Evolutionary conservation across 2,329 filamentous ascomycete species (phyloP), one percentile per base, ranked within the genome.

Genomic region (Polytolypa hystricis): DNA sequence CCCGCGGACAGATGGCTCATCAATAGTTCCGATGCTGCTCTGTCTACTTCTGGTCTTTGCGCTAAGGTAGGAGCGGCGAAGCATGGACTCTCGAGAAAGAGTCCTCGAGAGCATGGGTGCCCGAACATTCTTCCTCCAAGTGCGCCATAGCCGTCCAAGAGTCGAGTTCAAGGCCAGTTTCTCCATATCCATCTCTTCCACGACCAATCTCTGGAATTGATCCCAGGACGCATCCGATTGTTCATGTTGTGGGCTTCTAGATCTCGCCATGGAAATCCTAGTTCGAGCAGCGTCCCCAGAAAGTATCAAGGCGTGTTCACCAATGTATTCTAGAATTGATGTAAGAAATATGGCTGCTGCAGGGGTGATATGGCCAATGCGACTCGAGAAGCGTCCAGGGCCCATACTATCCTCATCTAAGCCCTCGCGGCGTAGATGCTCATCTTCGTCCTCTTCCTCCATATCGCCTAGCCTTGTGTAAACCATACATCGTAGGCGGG

Each of bases 401-500:
- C 30, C 65, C 16, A 62, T 64, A 35, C 69, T 68, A 32, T 70
- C 65, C 25, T 77, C 73, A 28, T 66, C 63, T 57, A 89, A 68
- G 27, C 83, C 74, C 39, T 91, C 85, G 50, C 85, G 77, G 45
- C 86, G 78, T 55, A 93, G 82, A 52, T 84, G 84, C 34, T 79
- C 77, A 53, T 95, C 89, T 58, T 96, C 91, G 47, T 98, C 91
- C 47, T 96, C 87, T 62, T 98, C 91, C 58, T 98, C 93, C 72
- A 98, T 79, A 54, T 98, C 89, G 30, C 91, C 91, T 5, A 98
- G 68, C 6, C 91, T 87, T 6, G 87, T 96, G 57, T 96, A 96
- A 15, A 98, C 89, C 91, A 98, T 98, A 58, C 91, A 94, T 42
- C 91, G 77, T 50, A 98, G 65, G 37, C 91, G 77, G 0, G 87